Base-by-base conservation (phyloP, 2,329 filamentous ascomycete species). In the Scolecobasidium constrictum region DNA sequence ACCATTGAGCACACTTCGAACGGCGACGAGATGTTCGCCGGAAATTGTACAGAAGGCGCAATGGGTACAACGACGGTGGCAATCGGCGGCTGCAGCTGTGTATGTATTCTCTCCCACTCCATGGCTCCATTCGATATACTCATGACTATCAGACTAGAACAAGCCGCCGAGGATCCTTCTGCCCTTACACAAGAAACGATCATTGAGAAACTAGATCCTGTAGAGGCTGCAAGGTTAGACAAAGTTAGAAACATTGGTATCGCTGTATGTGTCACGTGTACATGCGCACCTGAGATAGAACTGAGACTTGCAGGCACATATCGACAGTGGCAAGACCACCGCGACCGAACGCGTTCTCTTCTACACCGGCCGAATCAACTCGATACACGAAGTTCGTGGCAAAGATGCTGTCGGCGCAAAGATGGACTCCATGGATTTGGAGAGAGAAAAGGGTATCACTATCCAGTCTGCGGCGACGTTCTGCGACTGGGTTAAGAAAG, bases 371-470 rank as follows among this genome's bases (percentile, higher is more conserved):
- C 83, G 92, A 59, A 95, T 95, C 67, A 93, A 93, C 61, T 76
- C 86, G 22, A 96, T 98, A 56, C 92, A 98, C 69, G 92, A 98
- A 67, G 92, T 98, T 35, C 78, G 92, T 57, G 87, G 87, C 46
- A 88, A 90, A 59, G 92, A 98, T 73, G 78, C 84, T 26, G 87
- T 95, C 33, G 92, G 92, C 50, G 92, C 92, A 47, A 98, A 98
- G 71, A 98, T 98, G 92, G 92, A 98, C 70, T 95, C 88, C 19
- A 98, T 98, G 92, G 92, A 98, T 54, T 72, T 98, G 52, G 92
- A 98, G 68, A 77, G 92, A 64, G 92, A 96, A 64, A 94, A 95
- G 71, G 92, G 92, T 56, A 98, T 98, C 62, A 98, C 92, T 45
- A 98, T 98, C 57, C 90, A 98, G 64, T 96, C 90, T 52, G 92